Evolutionary conservation across 31 red algal genomes (phyloP), one percentile per base, ranked within the genome.

Genomic region (Asparagopsis taxiformis): DNA sequence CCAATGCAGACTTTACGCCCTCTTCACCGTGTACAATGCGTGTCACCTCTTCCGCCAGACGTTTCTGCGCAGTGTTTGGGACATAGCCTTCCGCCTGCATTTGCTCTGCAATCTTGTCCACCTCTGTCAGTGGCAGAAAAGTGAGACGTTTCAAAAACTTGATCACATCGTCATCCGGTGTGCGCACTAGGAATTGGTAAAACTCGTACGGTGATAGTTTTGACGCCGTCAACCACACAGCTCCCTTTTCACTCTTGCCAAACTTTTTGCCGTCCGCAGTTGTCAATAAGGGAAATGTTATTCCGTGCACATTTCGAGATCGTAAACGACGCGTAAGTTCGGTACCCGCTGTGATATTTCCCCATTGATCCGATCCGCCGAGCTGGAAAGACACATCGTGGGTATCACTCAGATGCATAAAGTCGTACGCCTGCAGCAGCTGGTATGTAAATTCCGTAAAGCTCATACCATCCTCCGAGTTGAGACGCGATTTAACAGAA

Each of bases 401-500:
- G 0, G 44, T 55, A n/a, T 86, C 64, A 44, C 58, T 73, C 44
- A 98, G 52, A 77, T 98, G 69, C 57, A 79, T 44, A 62, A 99
- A 99, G 55, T 99, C 96, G 64, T 94, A 99, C 21, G 84, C 96
- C 71, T 99, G 96, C 55, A 99, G 72, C 29, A 99, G 68, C 72
- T 94, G 85, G 63, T 99, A 99, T 10, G 87, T 92, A 55, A 99
- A 99, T 72, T 99, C 96, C 2, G 91, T 99, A 58, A 94, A 99
- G 11, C 82, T 89, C 30, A 99, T 86, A 35, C 96, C 95, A 19
- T 97, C 78, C 13, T 98, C 96, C 23, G 50, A 65, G 2, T 92
- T 49, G 57, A 99, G 60, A 3, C 96, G 65, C 22, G 43, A 56
- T 23, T 77, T 74, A 31, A 94, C 95, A 37, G 90, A 87, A 57